Evolutionary conservation across 2,329 filamentous ascomycete species (phyloP), one percentile per base, ranked within the genome.

Genomic region (Penicillium palitans): DNA sequence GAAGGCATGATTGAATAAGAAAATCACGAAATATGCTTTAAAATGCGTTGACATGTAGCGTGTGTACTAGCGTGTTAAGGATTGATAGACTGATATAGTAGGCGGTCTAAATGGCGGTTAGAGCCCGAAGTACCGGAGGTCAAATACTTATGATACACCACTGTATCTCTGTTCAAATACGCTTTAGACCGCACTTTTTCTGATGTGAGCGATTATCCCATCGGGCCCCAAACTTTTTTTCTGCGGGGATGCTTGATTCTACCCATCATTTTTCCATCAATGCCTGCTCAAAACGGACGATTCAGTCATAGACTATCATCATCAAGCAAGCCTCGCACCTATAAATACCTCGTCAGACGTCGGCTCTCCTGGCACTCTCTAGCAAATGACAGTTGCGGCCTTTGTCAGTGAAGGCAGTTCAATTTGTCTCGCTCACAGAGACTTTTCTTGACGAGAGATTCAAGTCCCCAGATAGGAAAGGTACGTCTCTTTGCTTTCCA

Each of bases 401-500:
- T 24, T 25, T 48, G 31, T 29, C 51, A 31, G 29, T 47, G 29
- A 54, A 46, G 29, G 41, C 41, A 53, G 51, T 17, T 45, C 24
- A 53, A 33, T 54, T 54, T 21, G 25, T 44, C 31, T 47, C 29
- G 52, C 52, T 19, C 29, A 54, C 4, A 24, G 24, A 24, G 24
- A 24, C 24, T 24, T 3, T 24, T 24, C 24, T 24, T 24, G 24
- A 24, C 24, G 24, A 24, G 24, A 24, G 24, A 24, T 24, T 24
- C 24, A 4, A 24, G 24, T 24, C 3, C 24, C 24, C 24, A 24
- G 24, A 24, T 24, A 24, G 24, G 24, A 24, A 24, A 24, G 24
- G 24, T 24, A 24, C 24, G 24, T 24, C 24, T 24, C 53, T 45
- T 56, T 50, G 17, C 19, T 56, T 51, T 56, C 46, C 13, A 50